Base-by-base conservation (phyloP, 371 early-diverging fungal genomes). In the Amoeboradix gromovi region DNA sequence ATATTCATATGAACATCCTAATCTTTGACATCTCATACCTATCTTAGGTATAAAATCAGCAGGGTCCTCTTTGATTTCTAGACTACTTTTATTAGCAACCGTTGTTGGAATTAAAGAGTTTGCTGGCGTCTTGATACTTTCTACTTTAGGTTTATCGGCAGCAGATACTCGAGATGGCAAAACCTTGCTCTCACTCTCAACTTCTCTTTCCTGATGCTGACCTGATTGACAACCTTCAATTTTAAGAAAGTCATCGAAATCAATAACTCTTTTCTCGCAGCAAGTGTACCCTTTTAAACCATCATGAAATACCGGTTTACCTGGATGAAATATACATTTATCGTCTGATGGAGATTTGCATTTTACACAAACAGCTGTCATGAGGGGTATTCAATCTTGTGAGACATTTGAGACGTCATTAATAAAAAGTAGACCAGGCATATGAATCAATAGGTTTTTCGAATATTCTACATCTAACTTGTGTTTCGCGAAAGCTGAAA, bases 241-340 rank as follows among this genome's bases (percentile, higher is more conserved):
- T 70, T 85, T 82, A 68, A 92, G 78, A 76, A 94, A 93, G 68
- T 89, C 90, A 75, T 94, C 90, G 73, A 94, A 94, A 68, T 87
- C 86, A 31, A 78, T 77, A 68, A 90, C 92, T 65, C 88, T 81
- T 71, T 91, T 90, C n/a, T 83, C 78, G 79, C 95, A 94, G 79
- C 95, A 94, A 67, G 84, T 83, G 91, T 92, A 94, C 66, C 92
- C 89, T 82, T 91, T 88, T 68, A 85, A 77, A 1, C 68, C 30
- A 17, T n/a, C 28, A 70, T 32, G 66, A 32, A 66, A 72, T 2
- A 29, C 31, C 2, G 69, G 48, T 48, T 48, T 48, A 12, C 48
- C 48, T 12, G 12, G 5, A 48, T 48, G 48, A 22, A 12, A 22
- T 12, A 48, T 48, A 48, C 48, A 48, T 22, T 48, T 5, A 12